Percentiles rank a stretch among this genome's conserved stretches.
Conservation (phyloP, 2,329 filamentous ascomycete species). For the Pseudogymnoascus sp. region DNA sequence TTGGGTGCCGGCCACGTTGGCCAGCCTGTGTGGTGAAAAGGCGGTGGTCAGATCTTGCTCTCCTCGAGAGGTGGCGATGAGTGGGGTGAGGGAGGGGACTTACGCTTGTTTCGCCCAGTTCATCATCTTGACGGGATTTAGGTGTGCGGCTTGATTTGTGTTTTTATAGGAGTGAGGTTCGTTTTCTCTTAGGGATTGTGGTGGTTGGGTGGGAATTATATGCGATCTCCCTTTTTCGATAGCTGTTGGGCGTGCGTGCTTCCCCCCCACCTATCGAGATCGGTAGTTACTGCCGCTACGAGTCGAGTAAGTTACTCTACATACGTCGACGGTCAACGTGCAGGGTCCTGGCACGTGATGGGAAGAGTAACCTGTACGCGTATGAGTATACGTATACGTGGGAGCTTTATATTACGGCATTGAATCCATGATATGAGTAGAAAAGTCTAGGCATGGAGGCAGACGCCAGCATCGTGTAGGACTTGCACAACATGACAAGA, state of each 20-base stretch:
- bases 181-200: conserved; percentile 6
- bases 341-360: background rate
- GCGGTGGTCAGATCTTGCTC: conserved; percentile 16
- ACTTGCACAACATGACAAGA: background rate
- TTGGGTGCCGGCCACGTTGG: conserved; percentile 85
- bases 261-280: background rate
- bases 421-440: background rate
- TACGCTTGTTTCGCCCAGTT: conserved; percentile 93
- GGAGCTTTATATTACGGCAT: background rate
- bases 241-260: background rate
- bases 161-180: conserved; percentile 1
- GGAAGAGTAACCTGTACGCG: background rate
- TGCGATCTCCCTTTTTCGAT: conserved; percentile 2
- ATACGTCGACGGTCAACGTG: background rate
- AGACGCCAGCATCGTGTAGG: background rate
- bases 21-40: conserved; percentile 42
- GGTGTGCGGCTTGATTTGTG: background rate
- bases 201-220: conserved; percentile 7
- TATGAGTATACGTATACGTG: background rate
- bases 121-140: conserved; percentile 55
- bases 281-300: background rate
- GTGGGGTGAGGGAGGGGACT: conserved; percentile 31
- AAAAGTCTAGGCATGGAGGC: background rate
- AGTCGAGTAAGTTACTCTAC: background rate
- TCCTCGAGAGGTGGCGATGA: conserved; percentile 12